Percentiles rank a stretch among this genome's conserved stretches.
Conservation (phyloP, 805 yeast species). For the Clavispora vitiphila region DNA sequence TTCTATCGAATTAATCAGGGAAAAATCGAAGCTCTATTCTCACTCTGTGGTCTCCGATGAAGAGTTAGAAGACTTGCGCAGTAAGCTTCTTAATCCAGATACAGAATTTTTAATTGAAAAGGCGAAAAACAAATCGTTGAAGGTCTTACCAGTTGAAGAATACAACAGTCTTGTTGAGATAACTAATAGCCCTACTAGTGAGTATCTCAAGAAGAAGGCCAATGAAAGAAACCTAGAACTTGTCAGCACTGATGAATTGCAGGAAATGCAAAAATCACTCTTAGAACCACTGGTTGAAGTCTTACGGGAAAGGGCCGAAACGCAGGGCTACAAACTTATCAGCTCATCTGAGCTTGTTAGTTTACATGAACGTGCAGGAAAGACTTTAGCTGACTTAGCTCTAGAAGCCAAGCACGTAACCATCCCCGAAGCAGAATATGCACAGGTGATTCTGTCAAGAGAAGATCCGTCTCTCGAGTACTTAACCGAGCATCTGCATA, state of each 20-base stretch:
- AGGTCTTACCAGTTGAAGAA: constrained; percentile 3
- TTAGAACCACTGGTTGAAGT: constrained; percentile 1
- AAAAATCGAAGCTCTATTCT: background rate
- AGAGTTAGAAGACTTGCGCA: constrained; percentile 8
- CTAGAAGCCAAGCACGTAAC: constrained; percentile 4
- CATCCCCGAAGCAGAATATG: constrained; percentile 5
- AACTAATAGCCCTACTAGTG: background rate
- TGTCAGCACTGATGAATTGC: background rate
- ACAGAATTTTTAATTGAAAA: constrained; percentile 2
- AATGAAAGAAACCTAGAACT: background rate
- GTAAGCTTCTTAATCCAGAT: background rate
- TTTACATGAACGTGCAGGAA: constrained; percentile 1
- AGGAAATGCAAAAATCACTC: background rate
- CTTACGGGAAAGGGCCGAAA: constrained; percentile 4
- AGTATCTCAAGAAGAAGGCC: constrained; percentile 2
- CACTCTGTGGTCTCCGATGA: constrained; percentile 14
- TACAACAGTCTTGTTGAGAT: background rate
- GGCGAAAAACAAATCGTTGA: constrained; percentile 4
- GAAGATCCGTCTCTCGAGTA: constrained; percentile 11
- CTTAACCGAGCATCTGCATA: constrained; percentile 6
- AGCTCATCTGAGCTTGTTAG: background rate
- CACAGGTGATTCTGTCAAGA: constrained; percentile 3
- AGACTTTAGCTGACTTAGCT: constrained; percentile 7
- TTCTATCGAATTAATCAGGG: background rate
- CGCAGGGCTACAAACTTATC: constrained; percentile 4